Conservation (phyloP, 1,284 basidiomycete genomes). For the Leccinum pseudoinsigne region DNA sequence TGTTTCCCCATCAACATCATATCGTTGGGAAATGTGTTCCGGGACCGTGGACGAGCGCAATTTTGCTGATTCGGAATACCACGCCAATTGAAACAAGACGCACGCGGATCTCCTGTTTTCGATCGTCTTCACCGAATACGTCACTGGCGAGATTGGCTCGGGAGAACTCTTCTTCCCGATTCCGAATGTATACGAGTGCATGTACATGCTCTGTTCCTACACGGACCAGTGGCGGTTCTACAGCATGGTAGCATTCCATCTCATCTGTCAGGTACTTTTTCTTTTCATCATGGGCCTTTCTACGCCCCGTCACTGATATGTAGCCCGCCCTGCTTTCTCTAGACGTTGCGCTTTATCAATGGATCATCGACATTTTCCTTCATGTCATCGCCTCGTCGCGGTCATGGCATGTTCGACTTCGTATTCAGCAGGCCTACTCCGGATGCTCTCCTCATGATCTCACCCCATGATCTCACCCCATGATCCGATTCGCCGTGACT, state of each 20-base stretch:
- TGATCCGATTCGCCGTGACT: neutral
- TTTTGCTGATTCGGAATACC: neutral
- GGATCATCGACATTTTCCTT: slow-evolving; percentile 1
- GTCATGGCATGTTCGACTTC: neutral
- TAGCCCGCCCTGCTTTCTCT: slow-evolving; percentile 1
- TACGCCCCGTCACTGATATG: slow-evolving; percentile 17
- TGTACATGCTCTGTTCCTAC: neutral
- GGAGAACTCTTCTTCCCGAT: neutral
- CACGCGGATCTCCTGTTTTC: neutral
- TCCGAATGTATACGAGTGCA: slow-evolving; percentile 6
- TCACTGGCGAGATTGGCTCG: slow-evolving; percentile 20
- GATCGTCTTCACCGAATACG: neutral
- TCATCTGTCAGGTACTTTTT: neutral
- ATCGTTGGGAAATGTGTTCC: neutral
- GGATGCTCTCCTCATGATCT: neutral
- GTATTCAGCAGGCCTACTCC: neutral
- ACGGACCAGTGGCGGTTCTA: neutral
- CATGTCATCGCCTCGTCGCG: neutral
- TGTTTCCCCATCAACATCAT: neutral
- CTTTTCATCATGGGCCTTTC: neutral
- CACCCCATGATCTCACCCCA: neutral
- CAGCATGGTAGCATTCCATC: slow-evolving; percentile 6
- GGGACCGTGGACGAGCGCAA: neutral
- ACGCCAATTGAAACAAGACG: neutral
- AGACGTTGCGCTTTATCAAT: neutral